Conservation (phyloP, 352 stramenopile species). For the Globisporangium spiculum region DNA sequence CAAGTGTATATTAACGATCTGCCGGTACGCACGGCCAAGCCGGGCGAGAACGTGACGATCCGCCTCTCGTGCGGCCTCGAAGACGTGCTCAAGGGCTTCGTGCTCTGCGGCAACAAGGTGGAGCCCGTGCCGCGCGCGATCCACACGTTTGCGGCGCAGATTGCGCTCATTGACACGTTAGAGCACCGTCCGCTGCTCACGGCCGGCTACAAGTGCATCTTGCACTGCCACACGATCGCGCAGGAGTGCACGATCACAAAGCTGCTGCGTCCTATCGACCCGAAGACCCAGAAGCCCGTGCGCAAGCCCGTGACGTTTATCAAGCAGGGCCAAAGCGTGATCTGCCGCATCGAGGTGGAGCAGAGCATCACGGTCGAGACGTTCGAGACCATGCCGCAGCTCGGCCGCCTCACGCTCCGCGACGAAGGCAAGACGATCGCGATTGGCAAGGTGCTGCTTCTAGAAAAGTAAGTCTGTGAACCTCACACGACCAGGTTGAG, state of each 20-base stretch:
- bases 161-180: conserved; percentile 96
- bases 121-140: conserved; percentile 53
- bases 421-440: conserved; percentile 99
- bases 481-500: neutral
- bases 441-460: conserved; percentile 97
- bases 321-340: conserved; percentile 92
- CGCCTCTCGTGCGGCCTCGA: conserved; percentile 90
- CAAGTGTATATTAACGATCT: conserved; percentile 93
- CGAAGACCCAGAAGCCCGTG: conserved; percentile 88
- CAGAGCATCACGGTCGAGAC: conserved; percentile 94
- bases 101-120: conserved; percentile 84
- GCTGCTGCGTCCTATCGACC: conserved; percentile 86
- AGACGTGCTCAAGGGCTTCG: conserved; percentile 90
- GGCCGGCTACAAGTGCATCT: conserved; percentile 96
- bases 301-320: conserved; percentile 95
- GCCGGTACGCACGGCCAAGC: conserved; percentile 92
- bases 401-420: conserved; percentile 97
- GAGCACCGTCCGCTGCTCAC: conserved; percentile 97
- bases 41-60: conserved; percentile 97
- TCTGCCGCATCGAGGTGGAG: conserved; percentile 92
- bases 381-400: conserved; percentile 93
- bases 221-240: conserved; percentile 97
- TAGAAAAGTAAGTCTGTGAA: conserved; percentile 63
- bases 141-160: conserved; percentile 88
- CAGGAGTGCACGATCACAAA: conserved; percentile 94